Evolutionary conservation across 2,329 filamentous ascomycete genomes (phyloP).

Genomic region (Pseudogymnoascus destructans): DNA sequence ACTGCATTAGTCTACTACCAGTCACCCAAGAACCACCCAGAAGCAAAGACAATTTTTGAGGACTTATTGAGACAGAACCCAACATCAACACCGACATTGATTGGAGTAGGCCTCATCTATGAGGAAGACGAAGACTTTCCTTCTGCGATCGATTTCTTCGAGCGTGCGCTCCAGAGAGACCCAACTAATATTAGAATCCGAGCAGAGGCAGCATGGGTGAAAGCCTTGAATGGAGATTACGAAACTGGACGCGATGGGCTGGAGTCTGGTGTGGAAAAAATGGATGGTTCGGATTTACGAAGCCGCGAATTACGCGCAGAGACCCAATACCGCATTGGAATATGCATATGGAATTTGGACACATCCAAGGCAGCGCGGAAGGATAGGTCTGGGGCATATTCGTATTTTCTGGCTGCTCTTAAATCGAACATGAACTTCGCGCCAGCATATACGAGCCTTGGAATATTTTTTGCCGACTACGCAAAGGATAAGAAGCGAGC

Average conservation of each 20-base stretch:
- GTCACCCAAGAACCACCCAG: constrained; percentile 74
- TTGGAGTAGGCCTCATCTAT: constrained; percentile 81
- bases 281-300: constrained; percentile 48
- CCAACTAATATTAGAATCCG: constrained; percentile 62
- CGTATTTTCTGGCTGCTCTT: constrained; percentile 68
- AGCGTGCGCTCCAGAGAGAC: constrained; percentile 62
- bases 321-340: constrained; percentile 74
- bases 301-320: constrained; percentile 66
- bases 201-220: constrained; percentile 86
- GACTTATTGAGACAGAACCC: constrained; percentile 63
- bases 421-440: constrained; percentile 81
- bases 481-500: constrained; percentile 75
- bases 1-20: constrained; percentile 88
- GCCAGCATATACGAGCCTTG: constrained; percentile 80
- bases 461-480: constrained; percentile 85
- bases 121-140: constrained; percentile 86
- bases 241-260: constrained; percentile 54
- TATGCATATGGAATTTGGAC: constrained; percentile 77
- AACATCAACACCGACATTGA: constrained; percentile 65
- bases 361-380: constrained; percentile 61
- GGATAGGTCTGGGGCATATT: constrained; percentile 69
- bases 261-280: constrained; percentile 50
- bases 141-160: constrained; percentile 68
- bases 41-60: constrained; percentile 79
- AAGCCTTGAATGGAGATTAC: constrained; percentile 69